Base-by-base conservation (phyloP, 352 stramenopile genomes). In the Globisporangium okanoganense region DNA sequence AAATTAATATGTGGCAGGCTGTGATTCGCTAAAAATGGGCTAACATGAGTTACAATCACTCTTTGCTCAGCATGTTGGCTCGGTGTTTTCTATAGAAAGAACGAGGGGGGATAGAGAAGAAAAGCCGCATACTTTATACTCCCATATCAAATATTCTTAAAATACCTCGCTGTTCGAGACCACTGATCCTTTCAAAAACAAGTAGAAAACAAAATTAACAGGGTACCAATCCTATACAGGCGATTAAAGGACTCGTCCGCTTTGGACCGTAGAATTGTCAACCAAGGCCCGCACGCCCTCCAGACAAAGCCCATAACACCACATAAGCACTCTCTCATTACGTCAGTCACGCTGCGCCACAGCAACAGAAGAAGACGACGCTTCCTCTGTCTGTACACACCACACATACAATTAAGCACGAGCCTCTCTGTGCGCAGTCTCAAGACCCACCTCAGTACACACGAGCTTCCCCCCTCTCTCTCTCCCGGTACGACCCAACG, bases 51-150 rank as follows among this genome's bases (percentile, higher is more conserved):
- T 5, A 41, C 48, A 14, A 55, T 41, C 48, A 55, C 27, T 55
- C 48, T n/a, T n/a, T 29, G 27, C 27, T n/a, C 18, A 35, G 24
- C 48, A 54, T 38, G 33, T 36, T 25, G 24, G 48, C 48, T 18
- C 33, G 14, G 20, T 24, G 40, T 54, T 55, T 55, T 55, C 48
- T 55, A 55, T 55, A 55, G 48, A 55, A 55, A 55, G 40, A 45
- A 45, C 40, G 20, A 22, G 16, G 29, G 48, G 48, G 20, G 16
- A 13, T n/a, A 55, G 48, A 36, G 24, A 51, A 55, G 48, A 55
- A 55, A 55, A 40, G 48, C 8, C 48, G 9, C 2, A 18, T 55
- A 55, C 20, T 38, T 55, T 31, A 40, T 18, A 27, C 48, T 16
- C 5, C 14, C 0, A 25, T 38, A 53, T 38, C 16, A 31, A 33